Evolutionary conservation across 2,329 filamentous ascomycete genomes (phyloP).

Genomic region (Calonectria montana): DNA sequence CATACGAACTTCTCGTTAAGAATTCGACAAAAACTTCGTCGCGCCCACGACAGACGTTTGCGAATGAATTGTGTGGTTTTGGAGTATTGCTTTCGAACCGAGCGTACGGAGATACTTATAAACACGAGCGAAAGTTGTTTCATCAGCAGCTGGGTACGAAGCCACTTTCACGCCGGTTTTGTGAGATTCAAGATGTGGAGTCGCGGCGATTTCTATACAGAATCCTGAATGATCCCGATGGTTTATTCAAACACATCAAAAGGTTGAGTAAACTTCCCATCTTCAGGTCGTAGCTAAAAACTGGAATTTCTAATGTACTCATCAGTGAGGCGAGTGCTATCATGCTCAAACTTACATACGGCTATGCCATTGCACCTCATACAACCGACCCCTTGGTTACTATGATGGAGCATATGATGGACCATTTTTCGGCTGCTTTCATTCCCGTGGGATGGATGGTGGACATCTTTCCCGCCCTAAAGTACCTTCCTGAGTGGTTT

Average conservation of each 20-base stretch:
- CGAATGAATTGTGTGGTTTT: slow-evolving; percentile 40
- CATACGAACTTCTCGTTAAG: slow-evolving; percentile 52
- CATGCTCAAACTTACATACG: slow-evolving; percentile 45
- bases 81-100: slow-evolving; percentile 23
- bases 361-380: slow-evolving; percentile 47
- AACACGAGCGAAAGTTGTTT: slow-evolving; percentile 43
- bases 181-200: slow-evolving; percentile 42
- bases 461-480: slow-evolving; percentile 46
- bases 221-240: slow-evolving; percentile 33
- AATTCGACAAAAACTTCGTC: slow-evolving; percentile 47
- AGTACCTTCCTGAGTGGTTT: slow-evolving; percentile 44
- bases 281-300: not conserved
- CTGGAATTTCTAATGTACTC: not conserved
- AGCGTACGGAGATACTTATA: slow-evolving; percentile 32
- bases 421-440: slow-evolving; percentile 41
- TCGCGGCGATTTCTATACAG: slow-evolving; percentile 40
- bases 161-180: slow-evolving; percentile 26
- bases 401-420: slow-evolving; percentile 44
- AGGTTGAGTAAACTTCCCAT: slow-evolving; percentile 31
- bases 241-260: slow-evolving; percentile 39
- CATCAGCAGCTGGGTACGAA: slow-evolving; percentile 46
- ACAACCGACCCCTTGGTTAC: slow-evolving; percentile 44
- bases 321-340: slow-evolving; percentile 43
- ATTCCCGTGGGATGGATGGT: slow-evolving; percentile 48
- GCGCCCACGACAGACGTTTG: slow-evolving; percentile 41